phyloP scores from a whole-genome alignment of 2,329 filamentous ascomycete species.

The Trichothecium roseum region DNA sequence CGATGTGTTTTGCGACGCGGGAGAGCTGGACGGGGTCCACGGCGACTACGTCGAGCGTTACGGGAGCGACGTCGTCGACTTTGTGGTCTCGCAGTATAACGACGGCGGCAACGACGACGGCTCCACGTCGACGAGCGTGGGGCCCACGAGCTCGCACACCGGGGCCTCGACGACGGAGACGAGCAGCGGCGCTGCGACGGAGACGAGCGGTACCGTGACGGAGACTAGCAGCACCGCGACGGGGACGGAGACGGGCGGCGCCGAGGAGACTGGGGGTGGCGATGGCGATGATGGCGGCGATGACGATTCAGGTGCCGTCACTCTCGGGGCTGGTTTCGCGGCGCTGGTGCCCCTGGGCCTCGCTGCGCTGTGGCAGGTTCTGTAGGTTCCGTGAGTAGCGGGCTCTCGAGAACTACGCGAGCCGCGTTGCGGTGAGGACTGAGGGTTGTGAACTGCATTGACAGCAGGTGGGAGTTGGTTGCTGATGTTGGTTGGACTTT shows the following conservation, averaged over 20 bases:
- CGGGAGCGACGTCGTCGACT: conserved; percentile 21
- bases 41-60: conserved; percentile 24
- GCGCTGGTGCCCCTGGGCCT: not conserved
- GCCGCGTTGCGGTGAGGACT: too few relatives aligned
- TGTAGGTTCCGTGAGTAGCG: not conserved
- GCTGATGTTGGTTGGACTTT: too few relatives aligned
- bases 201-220: not conserved
- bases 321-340: not conserved
- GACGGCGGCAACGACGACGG: not conserved
- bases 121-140: not conserved
- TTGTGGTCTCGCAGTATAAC: conserved; percentile 22
- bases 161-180: not conserved
- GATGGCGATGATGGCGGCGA: not conserved
- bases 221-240: not conserved
- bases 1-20: conserved; percentile 28
- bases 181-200: not conserved
- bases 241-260: not conserved
- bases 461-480: too few relatives aligned
- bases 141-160: not conserved
- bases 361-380: conserved; percentile 1
- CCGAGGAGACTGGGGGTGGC: not conserved
- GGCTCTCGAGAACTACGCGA: too few relatives aligned
- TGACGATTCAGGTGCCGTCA: not conserved
- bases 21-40: conserved; percentile 18
- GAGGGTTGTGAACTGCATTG: too few relatives aligned